Percentiles rank a stretch among this genome's conserved stretches.
These are phyloP conservation scores for Globisporangium paddicum DNA, from an alignment of 352 stramenopile genomes.

Conservation along the genomic window DNA sequence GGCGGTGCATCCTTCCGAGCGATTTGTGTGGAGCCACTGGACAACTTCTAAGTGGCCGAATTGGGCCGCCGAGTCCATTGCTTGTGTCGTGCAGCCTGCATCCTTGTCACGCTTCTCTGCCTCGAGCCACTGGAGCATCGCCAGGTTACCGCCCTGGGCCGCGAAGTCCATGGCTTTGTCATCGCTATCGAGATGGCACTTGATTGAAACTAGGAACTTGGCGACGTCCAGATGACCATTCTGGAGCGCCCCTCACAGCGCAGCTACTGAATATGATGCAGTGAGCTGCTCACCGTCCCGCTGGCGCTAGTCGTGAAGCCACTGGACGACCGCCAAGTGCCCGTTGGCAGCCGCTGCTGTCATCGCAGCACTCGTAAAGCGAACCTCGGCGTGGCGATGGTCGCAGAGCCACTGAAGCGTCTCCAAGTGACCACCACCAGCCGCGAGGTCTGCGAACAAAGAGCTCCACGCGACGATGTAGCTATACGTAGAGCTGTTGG, in stretches of 20 bases:
- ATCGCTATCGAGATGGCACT: not conserved
- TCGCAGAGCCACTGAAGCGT: slow-evolving; percentile 2
- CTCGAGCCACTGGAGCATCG: not conserved
- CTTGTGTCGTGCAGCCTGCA: not conserved
- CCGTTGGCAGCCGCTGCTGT: not conserved
- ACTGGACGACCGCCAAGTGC: slow-evolving; percentile 1
- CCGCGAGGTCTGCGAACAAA: not conserved
- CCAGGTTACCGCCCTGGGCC: not conserved
- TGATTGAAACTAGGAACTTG: not conserved
- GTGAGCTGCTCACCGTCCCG: not conserved
- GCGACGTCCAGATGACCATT: not conserved
- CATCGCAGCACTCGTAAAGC: not conserved
- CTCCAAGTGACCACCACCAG: slow-evolving; percentile 1
- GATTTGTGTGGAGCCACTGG: not conserved
- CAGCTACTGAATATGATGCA: not conserved
- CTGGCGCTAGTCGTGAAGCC: not conserved
- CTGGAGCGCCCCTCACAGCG: not conserved
- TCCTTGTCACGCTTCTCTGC: not conserved
- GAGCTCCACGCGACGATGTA: not conserved
- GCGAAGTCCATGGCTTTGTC: not conserved
- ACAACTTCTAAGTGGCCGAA: not conserved
- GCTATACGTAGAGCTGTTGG: not conserved
- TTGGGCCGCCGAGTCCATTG: not conserved
- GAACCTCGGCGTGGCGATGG: not conserved
- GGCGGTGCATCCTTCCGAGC: not conserved